Conservation (phyloP, 805 yeast genomes). For the Zygosaccharomyces gambellarensis region DNA sequence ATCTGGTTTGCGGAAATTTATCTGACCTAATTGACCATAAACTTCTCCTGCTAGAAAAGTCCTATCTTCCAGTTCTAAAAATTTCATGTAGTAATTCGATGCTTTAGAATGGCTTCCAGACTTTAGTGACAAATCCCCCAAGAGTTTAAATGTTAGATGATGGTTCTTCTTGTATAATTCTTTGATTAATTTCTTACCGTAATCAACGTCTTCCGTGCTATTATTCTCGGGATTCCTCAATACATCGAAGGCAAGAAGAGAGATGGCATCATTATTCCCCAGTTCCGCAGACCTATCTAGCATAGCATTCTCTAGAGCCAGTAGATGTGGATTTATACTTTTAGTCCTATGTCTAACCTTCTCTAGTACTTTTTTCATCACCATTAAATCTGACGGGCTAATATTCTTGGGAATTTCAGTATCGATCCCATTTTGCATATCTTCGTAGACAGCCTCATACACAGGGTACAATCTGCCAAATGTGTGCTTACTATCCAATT, state of each 20-base stretch:
- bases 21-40: conserved; percentile 58
- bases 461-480: conserved; percentile 52
- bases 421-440: conserved; percentile 34
- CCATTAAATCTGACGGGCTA: conserved; percentile 55
- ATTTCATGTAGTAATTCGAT: conserved; percentile 51
- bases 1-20: conserved; percentile 52
- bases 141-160: conserved; percentile 69
- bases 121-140: conserved; percentile 68
- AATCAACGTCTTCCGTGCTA: conserved; percentile 48
- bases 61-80: conserved; percentile 51
- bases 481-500: conserved; percentile 55
- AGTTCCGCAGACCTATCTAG: conserved; percentile 80
- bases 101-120: conserved; percentile 50
- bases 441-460: conserved; percentile 46
- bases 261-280: conserved; percentile 77
- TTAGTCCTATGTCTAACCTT: conserved; percentile 58
- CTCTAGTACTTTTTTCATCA: conserved; percentile 61
- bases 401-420: conserved; percentile 44
- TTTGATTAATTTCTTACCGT: conserved; percentile 59
- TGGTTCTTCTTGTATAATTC: conserved; percentile 56
- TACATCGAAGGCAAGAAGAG: conserved; percentile 66
- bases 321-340: conserved; percentile 49
- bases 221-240: conserved; percentile 36
- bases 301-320: conserved; percentile 62
- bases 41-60: conserved; percentile 67